Evolutionary conservation across 2,329 filamentous ascomycete species (phyloP).

Genomic region (Talaromyces pinophilus): DNA sequence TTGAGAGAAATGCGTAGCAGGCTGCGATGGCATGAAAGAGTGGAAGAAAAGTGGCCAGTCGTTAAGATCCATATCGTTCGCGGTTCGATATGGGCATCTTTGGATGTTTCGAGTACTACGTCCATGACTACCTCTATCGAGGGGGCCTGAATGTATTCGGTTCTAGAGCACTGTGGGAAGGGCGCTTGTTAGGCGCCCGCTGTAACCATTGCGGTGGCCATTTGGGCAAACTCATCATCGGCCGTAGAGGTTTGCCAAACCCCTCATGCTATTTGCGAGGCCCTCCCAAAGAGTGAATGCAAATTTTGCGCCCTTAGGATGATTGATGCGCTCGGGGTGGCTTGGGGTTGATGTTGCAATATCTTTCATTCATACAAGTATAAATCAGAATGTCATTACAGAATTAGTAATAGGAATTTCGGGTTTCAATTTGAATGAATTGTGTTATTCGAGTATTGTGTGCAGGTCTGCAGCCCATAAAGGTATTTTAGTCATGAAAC

Average conservation of each 20-base stretch:
- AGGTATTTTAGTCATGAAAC: neutral
- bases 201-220: neutral
- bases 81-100: neutral
- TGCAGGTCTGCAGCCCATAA: neutral
- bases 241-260: neutral
- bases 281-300: neutral
- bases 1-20: neutral
- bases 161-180: neutral
- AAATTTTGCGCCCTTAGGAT: neutral
- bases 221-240: neutral
- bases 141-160: neutral
- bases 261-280: neutral
- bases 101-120: neutral
- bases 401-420: neutral
- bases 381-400: neutral
- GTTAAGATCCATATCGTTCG: neutral
- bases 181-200: neutral
- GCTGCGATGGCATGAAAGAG: neutral
- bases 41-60: neutral
- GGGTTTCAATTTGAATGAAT: neutral
- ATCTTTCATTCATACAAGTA: neutral
- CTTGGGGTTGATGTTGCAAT: neutral
- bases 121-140: neutral
- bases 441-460: neutral
- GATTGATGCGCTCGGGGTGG: neutral